Evolutionary conservation across 2,329 filamentous ascomycete species (phyloP).

Genomic region (Claviceps africana): DNA sequence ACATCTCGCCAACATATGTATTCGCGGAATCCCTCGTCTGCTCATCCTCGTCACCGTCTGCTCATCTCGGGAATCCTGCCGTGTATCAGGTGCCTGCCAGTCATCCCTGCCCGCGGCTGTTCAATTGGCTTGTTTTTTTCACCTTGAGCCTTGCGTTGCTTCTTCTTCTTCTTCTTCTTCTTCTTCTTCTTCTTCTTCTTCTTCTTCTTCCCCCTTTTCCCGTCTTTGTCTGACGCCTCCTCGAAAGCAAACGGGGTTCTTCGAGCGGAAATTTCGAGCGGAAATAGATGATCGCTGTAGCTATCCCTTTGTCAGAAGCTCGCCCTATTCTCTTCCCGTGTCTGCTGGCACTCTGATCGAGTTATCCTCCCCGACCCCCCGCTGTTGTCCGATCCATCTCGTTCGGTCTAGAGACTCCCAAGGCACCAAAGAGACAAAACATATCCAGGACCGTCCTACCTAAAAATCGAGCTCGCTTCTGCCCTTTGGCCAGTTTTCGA

Average conservation of each 20-base stretch:
- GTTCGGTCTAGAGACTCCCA: not conserved
- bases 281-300: constrained; percentile 10
- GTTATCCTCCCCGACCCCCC: constrained; percentile 2
- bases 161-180: not conserved
- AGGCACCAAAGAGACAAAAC: too few species aligned
- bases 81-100: too few species aligned
- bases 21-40: too few species aligned
- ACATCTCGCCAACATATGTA: too few species aligned
- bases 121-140: not conserved
- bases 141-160: not conserved
- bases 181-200: not conserved
- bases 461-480: not conserved
- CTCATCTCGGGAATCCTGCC: too few species aligned
- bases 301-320: constrained; percentile 11
- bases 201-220: not conserved
- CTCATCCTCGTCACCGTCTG: too few species aligned
- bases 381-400: constrained; percentile 2
- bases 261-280: too few species aligned
- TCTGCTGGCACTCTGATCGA: constrained; percentile 6
- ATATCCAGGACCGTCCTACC: not conserved
- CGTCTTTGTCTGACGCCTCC: not conserved
- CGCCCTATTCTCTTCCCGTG: constrained; percentile 7
- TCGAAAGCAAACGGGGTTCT: not conserved
- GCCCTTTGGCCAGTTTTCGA: not conserved
- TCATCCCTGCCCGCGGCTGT: not conserved